Base-by-base conservation (phyloP, 441 rosid genomes). In the Populus tomentosa region DNA sequence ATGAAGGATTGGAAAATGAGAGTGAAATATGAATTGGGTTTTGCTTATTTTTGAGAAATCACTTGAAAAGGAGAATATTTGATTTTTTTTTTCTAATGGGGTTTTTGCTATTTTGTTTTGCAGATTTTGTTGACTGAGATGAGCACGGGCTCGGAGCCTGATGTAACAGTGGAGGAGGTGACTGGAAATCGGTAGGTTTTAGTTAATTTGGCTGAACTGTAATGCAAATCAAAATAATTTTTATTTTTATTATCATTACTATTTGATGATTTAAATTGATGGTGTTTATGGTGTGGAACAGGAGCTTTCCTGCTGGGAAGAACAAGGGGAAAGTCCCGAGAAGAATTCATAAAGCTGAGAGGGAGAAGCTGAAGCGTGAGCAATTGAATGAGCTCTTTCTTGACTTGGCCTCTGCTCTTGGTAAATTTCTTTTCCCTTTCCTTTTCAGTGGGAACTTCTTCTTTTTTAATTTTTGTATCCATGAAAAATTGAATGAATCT, bases 321-420 rank as follows among this genome's bases (percentile, higher is more conserved):
- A 88, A 77, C 59, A 79, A 80, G 71, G 89, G 83, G 62, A 86
- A 87, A 87, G 88, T 86, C 79, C 97, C 98, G 5, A 94, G 86
- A 86, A 90, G 94, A 86, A 75, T 86, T 32, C 89, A 92, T 88
- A 95, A 95, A 82, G 90, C 99, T 24, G 97, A 88, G 87, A 85
- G 95, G 78, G 99, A 95, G 91, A 94, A 89, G 85, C 88, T 88
- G 83, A 95, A 95, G 85, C 99, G 99, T 6, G 99, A 94, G 86
- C 95, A 90, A 77, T 84, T 95, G 88, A 95, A 94, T 80, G 97
- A 92, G 46, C 95, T 92, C 62, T 95, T 95, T 83, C 74, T 88
- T 78, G 92, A 94, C 61, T 89, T 95, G 77, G 99, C 92, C 18
- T 79, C 68, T 78, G 88, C 92, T 35, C 89, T 94, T 30, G 98